Conservation (phyloP, 2,329 filamentous ascomycete species). For the Neocatenulostroma microsporum region DNA sequence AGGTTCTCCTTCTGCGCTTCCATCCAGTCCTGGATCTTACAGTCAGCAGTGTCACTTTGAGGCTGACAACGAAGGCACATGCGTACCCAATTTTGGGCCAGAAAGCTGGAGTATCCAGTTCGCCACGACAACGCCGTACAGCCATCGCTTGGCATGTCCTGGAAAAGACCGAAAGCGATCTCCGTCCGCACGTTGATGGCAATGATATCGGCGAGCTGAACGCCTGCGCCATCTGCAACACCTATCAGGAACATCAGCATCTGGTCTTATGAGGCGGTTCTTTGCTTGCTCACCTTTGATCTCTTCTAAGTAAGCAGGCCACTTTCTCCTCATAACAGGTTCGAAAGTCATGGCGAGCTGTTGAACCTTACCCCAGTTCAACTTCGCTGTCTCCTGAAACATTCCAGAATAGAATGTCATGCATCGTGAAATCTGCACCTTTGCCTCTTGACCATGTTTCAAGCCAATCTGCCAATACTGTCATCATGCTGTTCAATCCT, state of each 20-base stretch:
- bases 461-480: constrained; percentile 38
- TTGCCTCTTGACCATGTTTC: constrained; percentile 38
- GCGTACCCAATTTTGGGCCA: constrained; percentile 56
- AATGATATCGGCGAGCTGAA: constrained; percentile 46
- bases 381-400: constrained; percentile 41
- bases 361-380: constrained; percentile 41
- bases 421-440: constrained; percentile 34
- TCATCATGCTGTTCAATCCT: background rate
- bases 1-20: constrained; percentile 36
- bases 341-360: constrained; percentile 43
- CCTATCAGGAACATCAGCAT: constrained; percentile 30
- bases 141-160: too few species aligned
- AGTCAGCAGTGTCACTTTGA: too few species aligned
- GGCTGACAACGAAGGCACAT: too few species aligned
- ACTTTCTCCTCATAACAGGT: constrained; percentile 35
- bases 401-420: constrained; percentile 43
- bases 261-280: background rate
- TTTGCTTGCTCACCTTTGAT: constrained; percentile 26
- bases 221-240: constrained; percentile 45
- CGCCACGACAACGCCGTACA: constrained; percentile 48
- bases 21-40: constrained; percentile 38
- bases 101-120: constrained; percentile 30
- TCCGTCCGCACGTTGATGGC: constrained; percentile 53
- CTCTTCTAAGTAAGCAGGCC: constrained; percentile 39
- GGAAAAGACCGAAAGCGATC: constrained; percentile 51